phyloP scores from a whole-genome alignment of 352 stramenopile genomes.

The Globisporangium takayamanum region DNA sequence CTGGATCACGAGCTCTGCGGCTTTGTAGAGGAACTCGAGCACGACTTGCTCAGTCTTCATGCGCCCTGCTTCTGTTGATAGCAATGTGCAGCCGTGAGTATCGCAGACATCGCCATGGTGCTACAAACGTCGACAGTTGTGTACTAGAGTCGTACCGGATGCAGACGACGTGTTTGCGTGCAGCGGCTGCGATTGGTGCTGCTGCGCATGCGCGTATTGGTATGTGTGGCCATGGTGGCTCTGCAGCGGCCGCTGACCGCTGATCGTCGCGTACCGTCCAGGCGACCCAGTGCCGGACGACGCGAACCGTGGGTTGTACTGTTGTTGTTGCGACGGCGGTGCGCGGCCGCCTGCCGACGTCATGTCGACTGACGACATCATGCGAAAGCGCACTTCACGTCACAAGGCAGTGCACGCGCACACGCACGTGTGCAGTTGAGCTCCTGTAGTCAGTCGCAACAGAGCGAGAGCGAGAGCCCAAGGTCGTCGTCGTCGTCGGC shows the following conservation, averaged over 20 bases:
- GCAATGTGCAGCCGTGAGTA: too few relatives aligned
- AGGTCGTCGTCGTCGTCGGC: not conserved
- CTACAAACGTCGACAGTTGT: not conserved
- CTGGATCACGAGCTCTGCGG: constrained; percentile 75
- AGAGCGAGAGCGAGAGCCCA: not conserved
- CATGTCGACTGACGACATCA: constrained; percentile 14
- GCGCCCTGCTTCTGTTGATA: constrained; percentile 33
- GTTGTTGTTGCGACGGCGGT: not conserved
- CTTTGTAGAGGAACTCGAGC: constrained; percentile 81
- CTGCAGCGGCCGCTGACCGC: constrained; percentile 6
- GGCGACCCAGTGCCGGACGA: constrained; percentile 1
- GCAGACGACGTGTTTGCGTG: constrained; percentile 8
- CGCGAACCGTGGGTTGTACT: constrained; percentile 4
- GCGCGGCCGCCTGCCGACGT: not conserved
- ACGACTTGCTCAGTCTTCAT: constrained; percentile 82
- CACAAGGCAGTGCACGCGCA: too few relatives aligned
- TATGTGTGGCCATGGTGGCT: not conserved
- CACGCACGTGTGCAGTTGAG: too few relatives aligned
- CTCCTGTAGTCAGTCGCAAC: not conserved
- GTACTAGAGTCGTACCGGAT: constrained; percentile 8
- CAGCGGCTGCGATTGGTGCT: constrained; percentile 2
- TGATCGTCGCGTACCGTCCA: constrained; percentile 9
- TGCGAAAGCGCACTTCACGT: not conserved
- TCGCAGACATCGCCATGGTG: not conserved
- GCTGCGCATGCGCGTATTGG: not conserved